These are phyloP conservation scores for Hortiboletus rubellus DNA, from an alignment of 1,284 basidiomycete species.

Conservation along the genomic window DNA sequence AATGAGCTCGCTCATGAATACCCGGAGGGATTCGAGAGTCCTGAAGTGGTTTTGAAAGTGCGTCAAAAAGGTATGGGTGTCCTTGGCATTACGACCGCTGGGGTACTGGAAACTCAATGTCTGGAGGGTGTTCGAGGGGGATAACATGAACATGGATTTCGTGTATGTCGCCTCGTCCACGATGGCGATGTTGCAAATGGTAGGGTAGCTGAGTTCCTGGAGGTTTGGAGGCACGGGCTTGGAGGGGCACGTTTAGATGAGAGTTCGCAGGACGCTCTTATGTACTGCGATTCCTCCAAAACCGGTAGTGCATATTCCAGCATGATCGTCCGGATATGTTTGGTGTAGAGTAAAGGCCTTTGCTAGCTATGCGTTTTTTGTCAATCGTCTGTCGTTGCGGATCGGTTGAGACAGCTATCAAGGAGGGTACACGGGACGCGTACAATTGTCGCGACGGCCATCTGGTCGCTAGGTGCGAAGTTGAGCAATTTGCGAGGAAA, in stretches of 20 bases:
- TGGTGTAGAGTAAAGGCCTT: conserved; percentile 19
- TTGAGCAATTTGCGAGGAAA: conserved; percentile 21
- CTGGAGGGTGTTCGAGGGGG: conserved; percentile 4
- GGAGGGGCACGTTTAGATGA: conserved; percentile 25
- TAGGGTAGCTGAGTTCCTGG: conserved; percentile 20
- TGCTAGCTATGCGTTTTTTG: conserved; percentile 11
- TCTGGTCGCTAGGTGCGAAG: conserved; percentile 23
- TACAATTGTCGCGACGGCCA: conserved; percentile 22
- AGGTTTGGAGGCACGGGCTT: conserved; percentile 26
- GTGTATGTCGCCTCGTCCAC: conserved; percentile 18
- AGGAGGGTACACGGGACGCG: not conserved
- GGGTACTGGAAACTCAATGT: conserved; percentile 24
- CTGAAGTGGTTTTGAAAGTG: conserved; percentile 19
- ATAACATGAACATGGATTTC: conserved; percentile 21
- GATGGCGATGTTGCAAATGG: conserved; percentile 24
- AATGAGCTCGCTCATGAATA: conserved; percentile 21
- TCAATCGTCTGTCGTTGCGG: conserved; percentile 9
- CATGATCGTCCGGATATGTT: conserved; percentile 21
- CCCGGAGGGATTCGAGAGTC: conserved; percentile 14
- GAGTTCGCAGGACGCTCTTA: conserved; percentile 22
- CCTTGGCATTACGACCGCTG: conserved; percentile 16
- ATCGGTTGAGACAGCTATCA: not conserved
- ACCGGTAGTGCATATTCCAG: conserved; percentile 8
- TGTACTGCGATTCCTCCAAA: conserved; percentile 24
- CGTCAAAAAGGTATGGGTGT: conserved; percentile 16